Conservation (phyloP, 2,329 filamentous ascomycete genomes). For the Tolypocladium sp. region DNA sequence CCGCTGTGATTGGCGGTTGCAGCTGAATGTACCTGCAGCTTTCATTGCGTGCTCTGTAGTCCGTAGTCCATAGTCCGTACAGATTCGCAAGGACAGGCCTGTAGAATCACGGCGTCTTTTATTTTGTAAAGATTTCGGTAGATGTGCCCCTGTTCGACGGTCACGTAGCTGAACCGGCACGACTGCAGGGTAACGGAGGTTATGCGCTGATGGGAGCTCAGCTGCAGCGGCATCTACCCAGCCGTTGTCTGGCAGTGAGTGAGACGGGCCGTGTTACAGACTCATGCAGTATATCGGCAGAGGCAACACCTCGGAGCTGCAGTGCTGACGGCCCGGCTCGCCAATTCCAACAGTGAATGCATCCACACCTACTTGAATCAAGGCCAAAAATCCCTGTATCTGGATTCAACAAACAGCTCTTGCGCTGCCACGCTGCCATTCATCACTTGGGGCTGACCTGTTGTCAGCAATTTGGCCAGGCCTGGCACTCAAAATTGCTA, state of each 20-base stretch:
- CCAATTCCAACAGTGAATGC: background rate
- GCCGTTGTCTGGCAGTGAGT: background rate
- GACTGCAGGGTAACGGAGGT: background rate
- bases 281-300: background rate
- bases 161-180: background rate
- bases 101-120: background rate
- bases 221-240: background rate
- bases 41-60: too few relatives aligned
- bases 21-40: background rate
- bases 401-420: background rate
- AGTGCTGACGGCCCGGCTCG: background rate
- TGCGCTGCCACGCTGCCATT: background rate
- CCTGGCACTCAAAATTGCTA: background rate
- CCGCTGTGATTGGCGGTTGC: background rate
- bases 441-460: background rate
- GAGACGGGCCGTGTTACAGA: background rate
- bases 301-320: background rate
- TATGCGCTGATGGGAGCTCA: background rate
- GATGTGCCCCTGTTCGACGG: background rate
- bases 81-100: background rate
- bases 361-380: background rate
- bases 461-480: background rate
- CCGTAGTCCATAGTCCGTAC: too few relatives aligned
- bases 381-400: background rate
- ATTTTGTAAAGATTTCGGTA: background rate